Base-by-base conservation (phyloP, 805 yeast species). In the Metschnikowia sp. region DNA sequence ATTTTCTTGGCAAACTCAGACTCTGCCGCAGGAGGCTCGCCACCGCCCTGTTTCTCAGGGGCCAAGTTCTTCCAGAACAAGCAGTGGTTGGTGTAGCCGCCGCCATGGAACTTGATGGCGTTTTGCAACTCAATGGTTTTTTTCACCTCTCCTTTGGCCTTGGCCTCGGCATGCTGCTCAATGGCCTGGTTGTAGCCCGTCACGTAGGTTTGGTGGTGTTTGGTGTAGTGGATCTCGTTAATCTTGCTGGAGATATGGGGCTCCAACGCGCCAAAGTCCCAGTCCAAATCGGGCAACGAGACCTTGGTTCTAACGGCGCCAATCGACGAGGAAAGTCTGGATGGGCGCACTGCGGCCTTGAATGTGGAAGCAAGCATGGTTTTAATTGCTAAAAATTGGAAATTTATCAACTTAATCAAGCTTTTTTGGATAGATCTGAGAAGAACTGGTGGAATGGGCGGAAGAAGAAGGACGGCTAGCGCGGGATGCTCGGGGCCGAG, bases 141-240 rank as follows among this genome's bases (percentile, higher is more conserved):
- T 54, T 64, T 62, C 41, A 74, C 72, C 49, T 74, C 75, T 9
- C 70, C 74, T 45, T 63, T 56, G 40, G 66, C 58, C 48, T 69
- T 64, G 19, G 69, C 66, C 39, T 66, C 64, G 39, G 61, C 61
- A 29, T 64, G 62, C 51, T 72, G 73, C 44, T 69, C 75, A 57
- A 73, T 62, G 32, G 79, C 75, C 30, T 66, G 62, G 57, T 76
- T 76, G 61, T 70, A 70, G 33, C 77, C 77, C 44, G 64, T 71
- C 36, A 74, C 79, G 50, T 76, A 76, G 8, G 78, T 69, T 57
- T 74, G 79, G 59, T 76, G 81, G 57, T 76, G 81, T 56, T 75
- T 76, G 44, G 75, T 62, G 62, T 76, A 66, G 60, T 76, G 81
- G 32, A 76, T 52, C 56, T 73, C 77, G 57, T 73, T 76, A 52